Evolutionary conservation across 495 filamentous ascomycete genomes (phyloP), one percentile per base, ranked within the genome.

Genomic region (Xylaria curta): DNA sequence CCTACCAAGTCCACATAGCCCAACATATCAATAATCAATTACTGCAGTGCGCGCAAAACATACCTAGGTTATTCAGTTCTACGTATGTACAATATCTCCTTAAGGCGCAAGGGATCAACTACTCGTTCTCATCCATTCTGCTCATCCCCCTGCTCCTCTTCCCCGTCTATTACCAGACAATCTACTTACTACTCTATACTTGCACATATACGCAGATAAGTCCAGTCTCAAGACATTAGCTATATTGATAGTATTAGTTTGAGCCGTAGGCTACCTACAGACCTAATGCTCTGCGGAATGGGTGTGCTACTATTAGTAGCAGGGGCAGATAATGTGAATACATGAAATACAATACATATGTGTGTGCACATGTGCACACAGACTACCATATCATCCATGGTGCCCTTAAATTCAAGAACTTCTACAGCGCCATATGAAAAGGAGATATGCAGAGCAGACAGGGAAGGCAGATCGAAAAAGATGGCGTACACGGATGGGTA

Each of bases 1-100:
- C 67, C 42, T 58, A 65, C 17, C 62, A 31, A 33, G 28, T n/a
- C 60, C 40, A 66, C 63, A 53, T 66, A 26, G 63, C 63, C 63
- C 26, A 53, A 26, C 38, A 13, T 44, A 42, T n/a, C 62, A 28
- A 46, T 64, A 19, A 26, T 64, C 40, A 28, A 64, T 65, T 44
- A 65, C n/a, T 21, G 58, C 58, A 38, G 31, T 38, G 58, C 6
- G 33, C 58, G 28, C 28, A 60, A 60, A 60, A 38, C 58, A 56
- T 56, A 13, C 53, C n/a, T 53, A 53, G n/a, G 10, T 42, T 12
- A 8, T 12, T 42, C 4, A 38, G 6, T 38, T 38, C 36, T 38
- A 38, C 36, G 36, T 38, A 38, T 7, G 36, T 53, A 24, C 49
- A 51, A 51, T 51, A 51, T 10, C 21, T 9, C n/a, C 21, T 54